These are phyloP conservation scores for Picea abies DNA, from an alignment of 83 land plant species.

Conservation along the genomic window DNA sequence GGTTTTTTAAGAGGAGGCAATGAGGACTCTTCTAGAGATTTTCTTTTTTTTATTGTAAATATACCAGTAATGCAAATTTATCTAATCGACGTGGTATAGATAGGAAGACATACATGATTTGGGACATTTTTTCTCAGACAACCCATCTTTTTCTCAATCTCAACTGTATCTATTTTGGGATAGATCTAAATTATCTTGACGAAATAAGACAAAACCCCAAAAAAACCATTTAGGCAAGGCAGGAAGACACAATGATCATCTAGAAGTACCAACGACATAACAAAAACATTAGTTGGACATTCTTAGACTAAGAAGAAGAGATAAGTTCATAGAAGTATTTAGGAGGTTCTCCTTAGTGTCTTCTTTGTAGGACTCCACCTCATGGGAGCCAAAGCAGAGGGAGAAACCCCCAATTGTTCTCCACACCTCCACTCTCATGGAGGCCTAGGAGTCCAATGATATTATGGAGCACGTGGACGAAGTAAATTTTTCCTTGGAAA, in stretches of 20 bases:
- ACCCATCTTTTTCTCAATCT: too few relatives aligned
- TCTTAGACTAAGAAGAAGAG: conserved; percentile 17
- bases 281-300: conserved; percentile 19
- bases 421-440: conserved; percentile 74
- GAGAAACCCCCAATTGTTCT: conserved; percentile 11
- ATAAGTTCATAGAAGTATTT: neutral
- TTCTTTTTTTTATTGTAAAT: too few relatives aligned
- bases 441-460: conserved; percentile 97
- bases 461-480: conserved; percentile 99
- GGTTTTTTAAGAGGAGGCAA: too few relatives aligned
- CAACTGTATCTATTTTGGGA: too few relatives aligned
- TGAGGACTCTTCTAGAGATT: too few relatives aligned
- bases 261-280: conserved; percentile 54
- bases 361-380: conserved; percentile 30
- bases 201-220: too few relatives aligned
- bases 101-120: too few relatives aligned
- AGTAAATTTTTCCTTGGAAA: conserved; percentile 95
- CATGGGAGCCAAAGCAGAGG: conserved; percentile 25
- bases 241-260: conserved; percentile 39
- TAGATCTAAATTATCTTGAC: too few relatives aligned
- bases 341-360: neutral
- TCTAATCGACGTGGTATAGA: too few relatives aligned
- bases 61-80: too few relatives aligned
- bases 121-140: too few relatives aligned
- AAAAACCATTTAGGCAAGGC: too few relatives aligned